phyloP scores from a whole-genome alignment of 2,329 filamentous ascomycete genomes.

The Fusarium musae region DNA sequence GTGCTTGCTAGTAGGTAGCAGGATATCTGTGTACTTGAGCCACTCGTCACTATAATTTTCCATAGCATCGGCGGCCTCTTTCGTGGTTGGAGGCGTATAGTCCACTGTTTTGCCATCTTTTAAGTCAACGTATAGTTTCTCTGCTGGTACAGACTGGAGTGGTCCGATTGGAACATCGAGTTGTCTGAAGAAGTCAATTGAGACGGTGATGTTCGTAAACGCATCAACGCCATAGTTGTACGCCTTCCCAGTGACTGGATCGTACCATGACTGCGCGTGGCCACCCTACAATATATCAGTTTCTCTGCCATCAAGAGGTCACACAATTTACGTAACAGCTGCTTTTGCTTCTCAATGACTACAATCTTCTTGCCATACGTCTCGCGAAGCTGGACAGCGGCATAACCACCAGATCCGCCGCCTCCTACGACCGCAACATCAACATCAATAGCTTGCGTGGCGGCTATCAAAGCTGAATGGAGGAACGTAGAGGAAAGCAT shows the following conservation, averaged over 20 bases:
- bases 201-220: background rate
- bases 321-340: too few species aligned
- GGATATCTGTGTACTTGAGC: background rate
- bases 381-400: background rate
- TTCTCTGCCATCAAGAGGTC: accelerated
- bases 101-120: background rate
- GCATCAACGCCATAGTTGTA: background rate
- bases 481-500: background rate
- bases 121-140: background rate
- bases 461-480: accelerated
- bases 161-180: background rate
- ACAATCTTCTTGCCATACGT: background rate
- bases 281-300: background rate
- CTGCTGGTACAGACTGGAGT: background rate
- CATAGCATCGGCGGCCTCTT: background rate
- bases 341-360: background rate
- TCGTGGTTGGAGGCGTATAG: background rate
- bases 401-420: background rate
- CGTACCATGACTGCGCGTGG: background rate
- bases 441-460: accelerated
- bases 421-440: background rate
- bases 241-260: background rate
- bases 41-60: background rate
- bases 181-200: background rate
- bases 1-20: background rate